These are phyloP conservation scores for Lepidium africanum DNA, from an alignment of 345 rosid species.

Conservation along the genomic window DNA sequence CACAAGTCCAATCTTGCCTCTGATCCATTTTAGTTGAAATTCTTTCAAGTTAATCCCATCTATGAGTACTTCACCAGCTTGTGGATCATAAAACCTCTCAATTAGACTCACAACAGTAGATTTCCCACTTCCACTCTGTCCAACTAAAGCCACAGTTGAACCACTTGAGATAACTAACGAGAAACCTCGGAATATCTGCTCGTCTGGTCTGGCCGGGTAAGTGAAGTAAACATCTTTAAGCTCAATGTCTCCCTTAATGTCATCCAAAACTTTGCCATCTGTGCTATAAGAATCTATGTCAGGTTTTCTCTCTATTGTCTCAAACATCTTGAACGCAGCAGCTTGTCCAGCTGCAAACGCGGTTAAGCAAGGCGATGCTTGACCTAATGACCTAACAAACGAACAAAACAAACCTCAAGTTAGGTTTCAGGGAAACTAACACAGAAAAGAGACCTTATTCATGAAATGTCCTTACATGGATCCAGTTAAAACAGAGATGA, in stretches of 20 bases:
- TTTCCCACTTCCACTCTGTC: constrained; percentile 69
- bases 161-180: constrained; percentile 48
- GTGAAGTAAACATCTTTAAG: constrained; percentile 47
- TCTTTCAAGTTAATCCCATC: constrained; percentile 50
- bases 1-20: constrained; percentile 66
- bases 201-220: constrained; percentile 60
- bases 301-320: constrained; percentile 46
- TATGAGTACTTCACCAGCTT: constrained; percentile 44
- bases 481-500: constrained; percentile 64
- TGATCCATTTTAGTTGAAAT: constrained; percentile 54
- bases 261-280: constrained; percentile 33
- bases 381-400: constrained; percentile 56
- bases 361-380: constrained; percentile 46
- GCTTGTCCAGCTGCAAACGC: constrained; percentile 59
- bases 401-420: not conserved
- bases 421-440: not conserved
- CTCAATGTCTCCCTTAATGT: constrained; percentile 44
- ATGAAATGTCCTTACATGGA: constrained; percentile 49
- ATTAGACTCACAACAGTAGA: constrained; percentile 53
- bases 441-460: not conserved
- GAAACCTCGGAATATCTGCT: constrained; percentile 44
- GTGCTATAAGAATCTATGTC: constrained; percentile 43
- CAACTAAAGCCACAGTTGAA: constrained; percentile 55
- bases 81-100: constrained; percentile 68
- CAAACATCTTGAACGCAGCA: constrained; percentile 59